Conservation (phyloP, 306 rosid genomes). For the Cicer chorassanicum region DNA sequence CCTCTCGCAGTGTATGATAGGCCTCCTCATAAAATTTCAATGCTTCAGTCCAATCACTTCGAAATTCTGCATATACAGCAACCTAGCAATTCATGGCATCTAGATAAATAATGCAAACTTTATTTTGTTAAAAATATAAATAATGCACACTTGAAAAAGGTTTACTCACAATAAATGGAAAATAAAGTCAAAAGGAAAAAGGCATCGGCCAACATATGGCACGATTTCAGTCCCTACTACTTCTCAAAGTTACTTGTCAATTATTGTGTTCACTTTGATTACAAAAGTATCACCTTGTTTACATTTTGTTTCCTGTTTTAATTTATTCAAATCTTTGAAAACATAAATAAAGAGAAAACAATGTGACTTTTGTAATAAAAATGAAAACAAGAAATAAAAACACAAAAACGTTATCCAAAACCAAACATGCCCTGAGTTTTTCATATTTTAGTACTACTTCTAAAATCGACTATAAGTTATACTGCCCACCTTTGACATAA, state of each 20-base stretch:
- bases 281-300: constrained; percentile 1
- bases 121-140: constrained; percentile 39
- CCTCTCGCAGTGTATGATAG: constrained; percentile 86
- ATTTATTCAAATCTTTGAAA: neutral
- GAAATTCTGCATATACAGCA: constrained; percentile 96
- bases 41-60: constrained; percentile 93
- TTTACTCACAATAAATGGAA: constrained; percentile 11
- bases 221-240: neutral
- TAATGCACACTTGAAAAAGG: constrained; percentile 35
- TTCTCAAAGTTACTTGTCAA: neutral
- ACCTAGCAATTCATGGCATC: constrained; percentile 69
- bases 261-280: constrained; percentile 19
- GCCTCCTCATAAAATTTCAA: constrained; percentile 90
- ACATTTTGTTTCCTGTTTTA: neutral
- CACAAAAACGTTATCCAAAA: neutral
- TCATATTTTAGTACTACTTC: neutral
- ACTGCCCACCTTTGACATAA: neutral
- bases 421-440: neutral
- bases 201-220: neutral
- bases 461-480: constrained; percentile 5
- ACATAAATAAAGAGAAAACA: neutral
- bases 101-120: constrained; percentile 50
- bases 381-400: constrained; percentile 1
- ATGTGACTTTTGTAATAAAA: neutral
- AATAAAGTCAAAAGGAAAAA: constrained; percentile 30